Percentiles rank a stretch among this genome's conserved stretches.
Evolutionary conservation across 23 red algal species (phyloP).

Genomic region (Gracilariopsis chorda): DNA sequence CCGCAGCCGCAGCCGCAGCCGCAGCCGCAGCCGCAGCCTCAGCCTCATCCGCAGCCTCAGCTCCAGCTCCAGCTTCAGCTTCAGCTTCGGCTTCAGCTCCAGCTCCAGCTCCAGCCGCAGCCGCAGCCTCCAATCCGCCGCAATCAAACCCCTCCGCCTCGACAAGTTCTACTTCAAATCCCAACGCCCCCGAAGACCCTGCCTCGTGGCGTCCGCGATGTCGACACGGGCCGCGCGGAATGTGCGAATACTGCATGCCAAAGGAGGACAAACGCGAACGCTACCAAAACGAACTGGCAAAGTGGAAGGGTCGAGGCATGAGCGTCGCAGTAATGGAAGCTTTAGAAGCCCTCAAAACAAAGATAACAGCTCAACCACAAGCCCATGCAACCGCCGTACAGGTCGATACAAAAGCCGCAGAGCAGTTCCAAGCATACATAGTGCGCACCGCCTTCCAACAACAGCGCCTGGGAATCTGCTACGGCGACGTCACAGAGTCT

Average conservation of each 20-base stretch:
- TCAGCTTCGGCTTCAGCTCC: background rate
- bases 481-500: constrained; percentile 45
- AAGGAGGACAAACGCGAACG: constrained; percentile 77
- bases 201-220: constrained; percentile 46
- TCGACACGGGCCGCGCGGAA: constrained; percentile 74
- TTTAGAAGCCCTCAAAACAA: constrained; percentile 82
- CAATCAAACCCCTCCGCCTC: background rate
- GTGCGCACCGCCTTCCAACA: constrained; percentile 64
- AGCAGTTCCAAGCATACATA: constrained; percentile 81
- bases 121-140: background rate
- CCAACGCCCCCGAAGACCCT: background rate
- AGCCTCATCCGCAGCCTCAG: too few relatives aligned
- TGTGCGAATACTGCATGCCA: constrained; percentile 90
- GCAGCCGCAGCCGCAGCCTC: background rate
- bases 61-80: background rate
- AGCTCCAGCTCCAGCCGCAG: background rate
- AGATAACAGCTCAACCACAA: constrained; percentile 65
- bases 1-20: background rate
- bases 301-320: constrained; percentile 66
- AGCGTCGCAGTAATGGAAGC: constrained; percentile 87
- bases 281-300: constrained; percentile 57
- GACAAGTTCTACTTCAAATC: background rate
- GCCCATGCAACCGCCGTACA: constrained; percentile 34
- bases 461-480: constrained; percentile 83
- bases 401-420: constrained; percentile 69